These are phyloP conservation scores for Elymus sibiricus DNA, from an alignment of 176 grass and related monocot genomes.

Conservation along the genomic window DNA sequence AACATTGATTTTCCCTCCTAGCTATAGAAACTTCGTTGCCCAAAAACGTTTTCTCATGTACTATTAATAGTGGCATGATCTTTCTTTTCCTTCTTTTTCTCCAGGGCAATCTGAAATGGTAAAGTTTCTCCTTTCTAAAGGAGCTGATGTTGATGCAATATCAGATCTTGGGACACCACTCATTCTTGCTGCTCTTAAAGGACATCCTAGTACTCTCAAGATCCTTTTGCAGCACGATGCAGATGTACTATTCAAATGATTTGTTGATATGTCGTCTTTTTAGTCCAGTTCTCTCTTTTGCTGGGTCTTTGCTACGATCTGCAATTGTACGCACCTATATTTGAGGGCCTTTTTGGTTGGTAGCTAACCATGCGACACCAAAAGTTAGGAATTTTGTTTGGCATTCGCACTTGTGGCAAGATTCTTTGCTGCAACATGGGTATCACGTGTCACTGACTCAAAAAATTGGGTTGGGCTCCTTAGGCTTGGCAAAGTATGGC, in stretches of 20 bases:
- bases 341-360: neutral
- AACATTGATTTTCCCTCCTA: neutral
- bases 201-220: constrained; percentile 22
- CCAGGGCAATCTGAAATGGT: constrained; percentile 31
- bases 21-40: neutral
- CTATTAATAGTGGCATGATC: neutral
- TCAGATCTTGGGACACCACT: constrained; percentile 26
- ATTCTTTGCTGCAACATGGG: neutral
- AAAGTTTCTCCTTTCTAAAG: constrained; percentile 46
- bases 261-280: neutral
- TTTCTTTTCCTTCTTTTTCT: neutral
- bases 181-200: constrained; percentile 19
- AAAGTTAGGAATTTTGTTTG: neutral
- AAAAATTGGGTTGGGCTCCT: neutral
- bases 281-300: neutral
- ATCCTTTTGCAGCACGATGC: constrained; percentile 24
- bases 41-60: neutral
- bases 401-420: neutral
- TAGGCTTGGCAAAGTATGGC: neutral
- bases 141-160: constrained; percentile 24
- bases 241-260: neutral
- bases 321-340: neutral
- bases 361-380: neutral
- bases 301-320: neutral
- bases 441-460: neutral